These are phyloP conservation scores for Vicia sativa DNA, from an alignment of 306 rosid species.

Conservation along the genomic window DNA sequence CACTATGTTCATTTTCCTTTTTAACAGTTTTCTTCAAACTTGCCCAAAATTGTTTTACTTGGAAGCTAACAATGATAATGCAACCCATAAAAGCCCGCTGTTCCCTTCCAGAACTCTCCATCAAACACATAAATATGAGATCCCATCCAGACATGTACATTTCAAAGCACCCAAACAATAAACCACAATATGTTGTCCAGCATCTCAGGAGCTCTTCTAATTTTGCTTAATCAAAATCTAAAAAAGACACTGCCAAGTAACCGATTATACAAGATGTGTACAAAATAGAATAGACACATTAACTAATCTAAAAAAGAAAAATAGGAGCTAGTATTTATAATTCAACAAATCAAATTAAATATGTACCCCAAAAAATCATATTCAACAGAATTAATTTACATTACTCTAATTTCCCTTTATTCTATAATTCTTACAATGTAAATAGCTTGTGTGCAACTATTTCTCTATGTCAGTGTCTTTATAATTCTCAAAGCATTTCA, in stretches of 20 bases:
- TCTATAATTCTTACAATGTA: not conserved
- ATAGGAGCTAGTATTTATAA: not conserved
- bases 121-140: not conserved
- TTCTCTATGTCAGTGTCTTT: not conserved
- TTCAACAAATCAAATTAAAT: not conserved
- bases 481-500: constrained; percentile 17
- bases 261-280: not conserved
- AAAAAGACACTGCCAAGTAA: not conserved
- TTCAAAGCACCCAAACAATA: constrained; percentile 1
- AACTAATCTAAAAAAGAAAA: not conserved
- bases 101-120: not conserved
- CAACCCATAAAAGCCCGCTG: not conserved
- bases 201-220: not conserved
- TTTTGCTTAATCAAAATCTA: not conserved
- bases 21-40: not conserved
- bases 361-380: not conserved
- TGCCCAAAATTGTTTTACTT: not conserved
- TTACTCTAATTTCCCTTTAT: too few relatives aligned
- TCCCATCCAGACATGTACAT: not conserved
- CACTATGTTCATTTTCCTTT: not conserved
- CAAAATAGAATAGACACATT: not conserved
- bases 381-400: not conserved
- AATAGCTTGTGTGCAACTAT: not conserved
- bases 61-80: not conserved
- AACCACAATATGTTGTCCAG: not conserved